Conservation (phyloP, 257 asterid genomes). For the Coffea canephora region DNA sequence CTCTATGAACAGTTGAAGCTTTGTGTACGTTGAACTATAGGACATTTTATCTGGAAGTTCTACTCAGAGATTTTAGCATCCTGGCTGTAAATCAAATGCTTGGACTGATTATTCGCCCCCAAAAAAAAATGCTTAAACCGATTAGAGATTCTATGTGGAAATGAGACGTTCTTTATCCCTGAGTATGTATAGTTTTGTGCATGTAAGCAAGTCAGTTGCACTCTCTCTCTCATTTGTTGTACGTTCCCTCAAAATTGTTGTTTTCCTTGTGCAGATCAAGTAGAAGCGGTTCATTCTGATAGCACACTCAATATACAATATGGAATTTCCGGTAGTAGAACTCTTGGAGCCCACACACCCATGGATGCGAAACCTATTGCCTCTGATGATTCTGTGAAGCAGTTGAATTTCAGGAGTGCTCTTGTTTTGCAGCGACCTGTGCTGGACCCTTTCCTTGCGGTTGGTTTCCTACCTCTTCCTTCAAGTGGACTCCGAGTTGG, state of each 20-base stretch:
- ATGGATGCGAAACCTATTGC: conserved; percentile 41
- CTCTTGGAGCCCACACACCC: conserved; percentile 84
- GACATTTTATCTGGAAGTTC: not conserved
- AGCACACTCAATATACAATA: conserved; percentile 72
- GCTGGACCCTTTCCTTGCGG: conserved; percentile 93
- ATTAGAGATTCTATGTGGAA: not conserved
- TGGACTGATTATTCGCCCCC: not conserved
- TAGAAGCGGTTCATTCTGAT: conserved; percentile 39
- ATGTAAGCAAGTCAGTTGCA: not conserved
- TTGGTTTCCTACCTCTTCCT: conserved; percentile 94
- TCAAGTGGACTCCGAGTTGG: conserved; percentile 91
- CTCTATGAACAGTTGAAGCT: not conserved
- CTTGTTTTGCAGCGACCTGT: conserved; percentile 81
- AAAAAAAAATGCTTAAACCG: too few relatives aligned
- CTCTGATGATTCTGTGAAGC: conserved; percentile 38
- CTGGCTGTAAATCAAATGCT: not conserved
- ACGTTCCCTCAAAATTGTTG: not conserved
- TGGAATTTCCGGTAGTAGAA: conserved; percentile 71
- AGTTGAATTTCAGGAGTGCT: conserved; percentile 71
- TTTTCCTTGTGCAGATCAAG: conserved; percentile 47
- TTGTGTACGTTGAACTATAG: not conserved
- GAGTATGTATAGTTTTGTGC: not conserved
- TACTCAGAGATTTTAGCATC: not conserved
- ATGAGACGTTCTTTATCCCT: not conserved
- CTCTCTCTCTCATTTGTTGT: not conserved